These are phyloP conservation scores for Wickerhamia fluorescens DNA, from an alignment of 805 yeast genomes.

Conservation along the genomic window DNA sequence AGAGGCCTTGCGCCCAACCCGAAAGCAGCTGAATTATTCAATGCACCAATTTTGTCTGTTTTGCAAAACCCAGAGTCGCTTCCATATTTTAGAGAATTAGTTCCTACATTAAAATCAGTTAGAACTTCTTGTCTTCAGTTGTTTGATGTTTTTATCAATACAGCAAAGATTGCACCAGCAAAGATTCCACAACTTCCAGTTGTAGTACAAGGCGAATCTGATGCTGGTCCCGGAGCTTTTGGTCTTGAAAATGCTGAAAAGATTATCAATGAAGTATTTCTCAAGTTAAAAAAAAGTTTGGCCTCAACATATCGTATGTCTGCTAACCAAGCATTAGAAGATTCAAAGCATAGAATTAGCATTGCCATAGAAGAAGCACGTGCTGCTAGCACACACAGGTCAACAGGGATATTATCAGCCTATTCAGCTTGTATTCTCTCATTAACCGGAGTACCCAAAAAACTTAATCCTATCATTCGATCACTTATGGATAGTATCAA, in stretches of 20 bases:
- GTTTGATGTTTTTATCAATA: constrained; percentile 68
- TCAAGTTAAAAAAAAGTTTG: constrained; percentile 55
- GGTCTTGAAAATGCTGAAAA: constrained; percentile 70
- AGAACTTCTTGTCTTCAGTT: constrained; percentile 84
- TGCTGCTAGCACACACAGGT: constrained; percentile 42
- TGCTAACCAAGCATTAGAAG: constrained; percentile 68
- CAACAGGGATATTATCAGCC: constrained; percentile 59
- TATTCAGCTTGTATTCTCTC: constrained; percentile 69
- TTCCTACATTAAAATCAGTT: constrained; percentile 77
- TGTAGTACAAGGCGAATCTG: constrained; percentile 88
- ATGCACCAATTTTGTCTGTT: constrained; percentile 22
- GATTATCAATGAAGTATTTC: constrained; percentile 55
- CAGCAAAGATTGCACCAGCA: constrained; percentile 62
- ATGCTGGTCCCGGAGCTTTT: constrained; percentile 93
- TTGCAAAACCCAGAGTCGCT: constrained; percentile 37
- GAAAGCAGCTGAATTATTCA: constrained; percentile 14
- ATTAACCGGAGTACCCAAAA: constrained; percentile 68
- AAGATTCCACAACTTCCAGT: constrained; percentile 80
- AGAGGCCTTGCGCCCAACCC: constrained; percentile 11
- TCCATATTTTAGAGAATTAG: constrained; percentile 72
- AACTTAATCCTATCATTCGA: constrained; percentile 81
- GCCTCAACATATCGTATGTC: constrained; percentile 65
- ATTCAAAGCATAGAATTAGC: constrained; percentile 61
- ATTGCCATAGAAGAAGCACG: constrained; percentile 66
- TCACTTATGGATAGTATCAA: constrained; percentile 91